phyloP scores from a whole-genome alignment of 2,329 filamentous ascomycete genomes.

The Arthrinium phaeospermum region DNA sequence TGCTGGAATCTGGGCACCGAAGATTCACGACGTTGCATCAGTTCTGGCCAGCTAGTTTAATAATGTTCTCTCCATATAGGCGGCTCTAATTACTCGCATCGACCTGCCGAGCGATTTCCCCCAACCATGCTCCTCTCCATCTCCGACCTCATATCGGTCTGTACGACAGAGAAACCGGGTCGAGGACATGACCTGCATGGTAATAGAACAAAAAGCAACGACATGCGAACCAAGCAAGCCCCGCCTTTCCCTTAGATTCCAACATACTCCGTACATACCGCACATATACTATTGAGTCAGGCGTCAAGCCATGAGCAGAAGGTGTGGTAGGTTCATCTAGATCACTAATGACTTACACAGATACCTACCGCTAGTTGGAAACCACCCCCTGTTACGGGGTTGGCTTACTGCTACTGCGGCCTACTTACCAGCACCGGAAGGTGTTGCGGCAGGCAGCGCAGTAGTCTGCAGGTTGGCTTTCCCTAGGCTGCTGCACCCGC shows the following conservation, averaged over 20 bases:
- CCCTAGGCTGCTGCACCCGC: neutral
- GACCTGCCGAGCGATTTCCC: neutral
- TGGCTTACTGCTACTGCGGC: neutral
- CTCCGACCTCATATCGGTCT: neutral
- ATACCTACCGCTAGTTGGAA: neutral
- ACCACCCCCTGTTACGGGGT: neutral
- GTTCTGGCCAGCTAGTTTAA: neutral
- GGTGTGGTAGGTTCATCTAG: neutral
- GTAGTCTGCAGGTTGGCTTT: neutral
- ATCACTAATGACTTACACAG: neutral
- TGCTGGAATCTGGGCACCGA: neutral
- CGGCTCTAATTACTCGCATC: constrained; percentile 1
- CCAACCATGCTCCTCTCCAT: too few relatives aligned
- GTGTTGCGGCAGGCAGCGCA: neutral
- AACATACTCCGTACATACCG: neutral
- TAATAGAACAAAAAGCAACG: neutral
- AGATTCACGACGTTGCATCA: neutral
- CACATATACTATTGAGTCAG: neutral
- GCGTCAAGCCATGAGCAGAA: constrained; percentile 3
- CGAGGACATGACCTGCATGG: neutral
- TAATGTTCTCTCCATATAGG: neutral
- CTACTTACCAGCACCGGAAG: neutral
- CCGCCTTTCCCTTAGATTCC: neutral
- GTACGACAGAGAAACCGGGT: constrained; percentile 1
- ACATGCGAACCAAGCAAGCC: neutral